phyloP scores from a whole-genome alignment of 2,329 filamentous ascomycete genomes.

The Sarocladiaceae sp. region DNA sequence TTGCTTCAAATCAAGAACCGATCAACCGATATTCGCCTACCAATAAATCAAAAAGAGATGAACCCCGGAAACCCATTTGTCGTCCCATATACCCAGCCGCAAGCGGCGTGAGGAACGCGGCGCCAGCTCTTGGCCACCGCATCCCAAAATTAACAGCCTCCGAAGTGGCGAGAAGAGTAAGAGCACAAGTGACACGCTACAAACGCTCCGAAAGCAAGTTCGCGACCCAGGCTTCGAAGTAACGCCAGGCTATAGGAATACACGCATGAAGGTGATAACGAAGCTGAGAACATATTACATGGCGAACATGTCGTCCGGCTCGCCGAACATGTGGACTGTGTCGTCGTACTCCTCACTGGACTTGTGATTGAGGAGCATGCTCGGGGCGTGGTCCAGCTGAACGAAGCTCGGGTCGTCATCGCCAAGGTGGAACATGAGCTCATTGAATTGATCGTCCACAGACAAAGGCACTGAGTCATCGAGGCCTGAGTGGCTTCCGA shows the following conservation, averaged over 20 bases:
- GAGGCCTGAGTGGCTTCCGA: slow-evolving; percentile 23
- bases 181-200: slow-evolving; percentile 4
- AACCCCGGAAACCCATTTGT: slow-evolving; percentile 5
- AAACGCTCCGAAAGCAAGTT: slow-evolving; percentile 5
- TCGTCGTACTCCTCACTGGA: slow-evolving; percentile 51
- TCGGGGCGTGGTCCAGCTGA: slow-evolving; percentile 40
- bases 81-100: slow-evolving; percentile 8
- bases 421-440: slow-evolving; percentile 39
- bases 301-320: slow-evolving; percentile 45
- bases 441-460: slow-evolving; percentile 38
- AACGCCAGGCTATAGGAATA: neutral
- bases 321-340: slow-evolving; percentile 46
- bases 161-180: slow-evolving; percentile 3
- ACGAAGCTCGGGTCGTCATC: slow-evolving; percentile 35
- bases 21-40: slow-evolving; percentile 2
- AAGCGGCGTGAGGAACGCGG: neutral
- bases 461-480: slow-evolving; percentile 26
- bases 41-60: neutral
- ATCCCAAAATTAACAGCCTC: slow-evolving; percentile 7
- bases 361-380: slow-evolving; percentile 47
- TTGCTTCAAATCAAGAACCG: neutral
- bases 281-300: slow-evolving; percentile 10
- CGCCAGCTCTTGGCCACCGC: slow-evolving; percentile 9
- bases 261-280: neutral
- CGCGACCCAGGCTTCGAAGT: neutral